Evolutionary conservation across 805 yeast genomes (phyloP), one percentile per base, ranked within the genome.

Genomic region (Candida tibetensis): DNA sequence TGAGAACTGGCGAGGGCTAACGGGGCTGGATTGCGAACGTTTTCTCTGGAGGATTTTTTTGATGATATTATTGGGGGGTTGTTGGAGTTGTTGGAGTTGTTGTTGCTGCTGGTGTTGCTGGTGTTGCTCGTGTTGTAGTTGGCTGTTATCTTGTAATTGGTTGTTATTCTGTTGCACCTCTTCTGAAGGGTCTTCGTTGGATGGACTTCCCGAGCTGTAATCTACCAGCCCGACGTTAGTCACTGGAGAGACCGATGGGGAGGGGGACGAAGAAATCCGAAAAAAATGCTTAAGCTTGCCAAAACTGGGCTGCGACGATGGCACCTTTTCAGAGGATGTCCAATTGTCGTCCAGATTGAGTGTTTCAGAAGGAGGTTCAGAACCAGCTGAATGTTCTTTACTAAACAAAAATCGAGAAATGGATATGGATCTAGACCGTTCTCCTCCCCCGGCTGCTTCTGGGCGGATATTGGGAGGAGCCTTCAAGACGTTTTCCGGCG

Each of bases 271-370:
- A 18, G 47, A 35, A 19, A 59, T 41, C 19, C 53, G 55, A 48
- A 63, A 61, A 16, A 63, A 42, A 29, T 48, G 55, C 39, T 58
- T 58, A 25, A 64, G 48, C 39, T 55, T 62, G 18, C 48, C 46
- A 41, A 61, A 47, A 23, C 62, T 45, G n/a, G 54, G 50, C 32
- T 44, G 54, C 44, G n/a, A 26, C 36, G 7, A 39, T 32, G 22
- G 30, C 32, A 31, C 15, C 34, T 15, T n/a, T n/a, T n/a, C n/a
- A n/a, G n/a, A n/a, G n/a, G n/a, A n/a, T n/a, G n/a, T n/a, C n/a
- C n/a, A n/a, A n/a, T n/a, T n/a, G n/a, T n/a, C n/a, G n/a, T n/a
- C n/a, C n/a, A n/a, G n/a, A n/a, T n/a, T n/a, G 25, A 19, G 10
- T 15, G 17, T 22, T 14, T 33, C 36, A 3, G 36, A 4, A 21